phyloP scores from a whole-genome alignment of 2,329 filamentous ascomycete species.

The Emericellopsis cladophorae region DNA sequence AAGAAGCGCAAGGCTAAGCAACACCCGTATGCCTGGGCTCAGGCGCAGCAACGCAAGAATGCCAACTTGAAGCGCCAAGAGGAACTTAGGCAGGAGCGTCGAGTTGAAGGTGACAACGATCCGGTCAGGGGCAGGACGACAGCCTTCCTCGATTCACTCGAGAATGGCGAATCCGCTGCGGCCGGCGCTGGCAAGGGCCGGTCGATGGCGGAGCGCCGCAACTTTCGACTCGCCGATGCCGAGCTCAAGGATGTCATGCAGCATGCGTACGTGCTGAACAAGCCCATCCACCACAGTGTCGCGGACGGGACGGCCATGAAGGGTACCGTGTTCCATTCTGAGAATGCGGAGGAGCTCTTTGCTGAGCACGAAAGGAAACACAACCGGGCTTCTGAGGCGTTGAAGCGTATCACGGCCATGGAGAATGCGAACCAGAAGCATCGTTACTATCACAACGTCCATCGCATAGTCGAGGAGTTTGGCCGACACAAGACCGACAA shows the following conservation, averaged over 20 bases:
- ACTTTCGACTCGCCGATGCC: constrained; percentile 58
- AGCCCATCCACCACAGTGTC: constrained; percentile 26
- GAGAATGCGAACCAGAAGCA: constrained; percentile 69
- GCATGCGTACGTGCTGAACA: constrained; percentile 55
- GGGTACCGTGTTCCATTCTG: constrained; percentile 25
- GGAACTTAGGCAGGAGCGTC: constrained; percentile 47
- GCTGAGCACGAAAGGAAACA: constrained; percentile 43
- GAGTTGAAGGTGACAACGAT: constrained; percentile 27
- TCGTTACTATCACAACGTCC: constrained; percentile 67
- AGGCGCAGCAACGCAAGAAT: constrained; percentile 71
- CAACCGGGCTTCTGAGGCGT: constrained; percentile 57
- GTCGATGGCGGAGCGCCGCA: constrained; percentile 35
- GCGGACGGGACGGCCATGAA: constrained; percentile 15
- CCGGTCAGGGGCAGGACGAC: constrained; percentile 69
- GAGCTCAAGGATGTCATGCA: constrained; percentile 56
- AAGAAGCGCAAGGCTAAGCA: constrained; percentile 54
- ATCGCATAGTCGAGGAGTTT: constrained; percentile 75
- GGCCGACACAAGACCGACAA: constrained; percentile 82
- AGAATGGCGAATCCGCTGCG: constrained; percentile 37
- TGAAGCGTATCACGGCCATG: constrained; percentile 68
- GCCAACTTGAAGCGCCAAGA: constrained; percentile 68
- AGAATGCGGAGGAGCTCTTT: constrained; percentile 17
- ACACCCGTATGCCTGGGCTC: constrained; percentile 73
- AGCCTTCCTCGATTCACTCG: constrained; percentile 73
- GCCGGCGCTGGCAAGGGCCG: constrained; percentile 31